These are phyloP conservation scores for Wallacemonas sp. DNA, from an alignment of 208 protist genomes.

Conservation along the genomic window DNA sequence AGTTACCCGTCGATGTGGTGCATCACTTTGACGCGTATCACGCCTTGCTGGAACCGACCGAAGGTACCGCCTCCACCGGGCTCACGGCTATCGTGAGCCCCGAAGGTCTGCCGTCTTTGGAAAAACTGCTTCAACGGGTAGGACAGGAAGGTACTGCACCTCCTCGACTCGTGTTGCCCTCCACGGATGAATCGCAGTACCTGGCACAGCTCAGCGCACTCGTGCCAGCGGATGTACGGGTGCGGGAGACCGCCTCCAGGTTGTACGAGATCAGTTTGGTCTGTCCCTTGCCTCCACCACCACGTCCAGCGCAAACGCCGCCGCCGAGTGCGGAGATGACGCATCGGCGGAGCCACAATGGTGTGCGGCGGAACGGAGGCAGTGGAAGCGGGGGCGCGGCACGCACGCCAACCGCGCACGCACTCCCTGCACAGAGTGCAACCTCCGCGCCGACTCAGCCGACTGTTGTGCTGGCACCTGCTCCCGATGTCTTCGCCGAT, in stretches of 20 bases:
- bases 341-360: too few species aligned
- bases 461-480: too few species aligned
- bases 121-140: too few species aligned
- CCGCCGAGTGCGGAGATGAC: too few species aligned
- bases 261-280: conserved; percentile 13
- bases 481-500: conserved; percentile 1
- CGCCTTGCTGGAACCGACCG: conserved; percentile 34
- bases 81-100: neutral
- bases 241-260: neutral
- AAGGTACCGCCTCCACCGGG: neutral
- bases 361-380: neutral
- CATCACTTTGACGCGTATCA: conserved; percentile 77
- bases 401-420: neutral
- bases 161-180: neutral
- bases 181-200: conserved; percentile 3
- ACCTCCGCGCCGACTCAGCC: too few species aligned
- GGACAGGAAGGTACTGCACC: too few species aligned
- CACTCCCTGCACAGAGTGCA: too few species aligned
- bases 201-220: neutral
- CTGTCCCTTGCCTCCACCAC: neutral
- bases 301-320: neutral
- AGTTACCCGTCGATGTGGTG: conserved; percentile 60
- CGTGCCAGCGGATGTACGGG: neutral
- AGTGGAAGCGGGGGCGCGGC: neutral
- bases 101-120: neutral